Evolutionary conservation across 2,329 filamentous ascomycete species (phyloP).

Genomic region (Zasmidium citrigriseum): DNA sequence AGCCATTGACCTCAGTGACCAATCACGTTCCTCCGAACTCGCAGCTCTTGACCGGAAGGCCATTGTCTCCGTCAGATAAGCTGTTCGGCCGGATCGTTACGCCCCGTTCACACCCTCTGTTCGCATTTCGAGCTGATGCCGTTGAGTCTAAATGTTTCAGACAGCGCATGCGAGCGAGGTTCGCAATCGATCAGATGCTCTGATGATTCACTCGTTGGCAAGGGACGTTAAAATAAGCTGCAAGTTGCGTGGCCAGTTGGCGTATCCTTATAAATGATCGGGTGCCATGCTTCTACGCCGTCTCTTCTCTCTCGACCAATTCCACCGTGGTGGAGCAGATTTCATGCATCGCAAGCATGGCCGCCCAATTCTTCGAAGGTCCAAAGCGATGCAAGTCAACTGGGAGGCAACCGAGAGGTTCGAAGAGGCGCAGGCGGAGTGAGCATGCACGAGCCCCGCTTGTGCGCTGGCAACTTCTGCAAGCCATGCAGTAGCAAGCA

Average conservation of each 20-base stretch:
- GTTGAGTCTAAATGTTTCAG: background rate
- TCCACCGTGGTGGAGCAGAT: slow-evolving; percentile 1
- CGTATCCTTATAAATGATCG: background rate
- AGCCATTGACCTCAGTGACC: background rate
- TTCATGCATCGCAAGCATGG: slow-evolving; percentile 3
- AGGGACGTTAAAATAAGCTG: slow-evolving; percentile 2
- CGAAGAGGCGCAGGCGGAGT: slow-evolving; percentile 1
- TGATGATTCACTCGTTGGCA: background rate
- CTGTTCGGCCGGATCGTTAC: background rate
- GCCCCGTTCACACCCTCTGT: slow-evolving; percentile 4
- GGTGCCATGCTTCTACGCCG: background rate
- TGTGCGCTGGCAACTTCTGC: slow-evolving; percentile 11
- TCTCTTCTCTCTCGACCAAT: background rate
- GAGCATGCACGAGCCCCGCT: slow-evolving; percentile 3
- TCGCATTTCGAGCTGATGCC: background rate
- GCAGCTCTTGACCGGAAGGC: background rate
- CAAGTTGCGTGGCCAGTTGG: background rate
- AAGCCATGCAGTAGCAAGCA: slow-evolving; percentile 2
- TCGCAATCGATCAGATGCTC: slow-evolving; percentile 1
- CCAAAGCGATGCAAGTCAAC: slow-evolving; percentile 1
- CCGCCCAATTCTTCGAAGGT: background rate
- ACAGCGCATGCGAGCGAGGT: background rate
- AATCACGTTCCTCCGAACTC: background rate
- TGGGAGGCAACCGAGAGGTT: slow-evolving; percentile 8
- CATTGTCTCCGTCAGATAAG: background rate